Evolutionary conservation across 2,329 filamentous ascomycete genomes (phyloP).

Genomic region (Monosporascus sp.): DNA sequence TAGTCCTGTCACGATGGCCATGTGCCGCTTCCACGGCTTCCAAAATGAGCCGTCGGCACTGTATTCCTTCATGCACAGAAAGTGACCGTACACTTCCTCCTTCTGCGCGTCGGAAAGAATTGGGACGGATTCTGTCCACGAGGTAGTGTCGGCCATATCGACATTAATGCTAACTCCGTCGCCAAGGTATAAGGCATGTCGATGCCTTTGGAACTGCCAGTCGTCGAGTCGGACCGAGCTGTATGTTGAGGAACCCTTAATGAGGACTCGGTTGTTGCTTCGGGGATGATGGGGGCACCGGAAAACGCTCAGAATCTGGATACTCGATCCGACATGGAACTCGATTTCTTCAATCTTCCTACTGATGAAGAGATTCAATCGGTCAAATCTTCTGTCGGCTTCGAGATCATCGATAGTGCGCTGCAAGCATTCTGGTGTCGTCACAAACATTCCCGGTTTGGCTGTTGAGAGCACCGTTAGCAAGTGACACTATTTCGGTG

Average conservation of each 20-base stretch:
- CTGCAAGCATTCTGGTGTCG: constrained; percentile 1
- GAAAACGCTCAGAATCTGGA: background rate
- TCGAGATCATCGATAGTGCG: constrained; percentile 1
- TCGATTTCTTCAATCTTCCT: constrained; percentile 2
- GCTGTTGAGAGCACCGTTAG: background rate
- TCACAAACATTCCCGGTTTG: constrained; percentile 1
- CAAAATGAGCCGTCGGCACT: background rate
- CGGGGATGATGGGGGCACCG: background rate
- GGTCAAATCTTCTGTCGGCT: background rate
- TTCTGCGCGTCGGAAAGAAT: background rate
- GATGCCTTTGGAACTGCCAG: background rate
- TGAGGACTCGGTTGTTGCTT: background rate
- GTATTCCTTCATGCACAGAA: constrained; percentile 2
- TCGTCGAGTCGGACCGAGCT: background rate
- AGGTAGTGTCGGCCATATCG: background rate
- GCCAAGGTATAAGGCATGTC: constrained; percentile 1
- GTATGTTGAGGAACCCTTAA: background rate
- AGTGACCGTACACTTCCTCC: constrained; percentile 2
- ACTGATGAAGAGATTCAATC: background rate
- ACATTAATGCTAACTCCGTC: background rate
- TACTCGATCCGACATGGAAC: background rate
- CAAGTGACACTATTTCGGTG: background rate
- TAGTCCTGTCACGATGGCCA: constrained; percentile 1
- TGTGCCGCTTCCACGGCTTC: background rate
- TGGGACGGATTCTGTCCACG: background rate